Evolutionary conservation across 805 yeast genomes (phyloP), one percentile per base, ranked within the genome.

Genomic region (Starmerella apicola): DNA sequence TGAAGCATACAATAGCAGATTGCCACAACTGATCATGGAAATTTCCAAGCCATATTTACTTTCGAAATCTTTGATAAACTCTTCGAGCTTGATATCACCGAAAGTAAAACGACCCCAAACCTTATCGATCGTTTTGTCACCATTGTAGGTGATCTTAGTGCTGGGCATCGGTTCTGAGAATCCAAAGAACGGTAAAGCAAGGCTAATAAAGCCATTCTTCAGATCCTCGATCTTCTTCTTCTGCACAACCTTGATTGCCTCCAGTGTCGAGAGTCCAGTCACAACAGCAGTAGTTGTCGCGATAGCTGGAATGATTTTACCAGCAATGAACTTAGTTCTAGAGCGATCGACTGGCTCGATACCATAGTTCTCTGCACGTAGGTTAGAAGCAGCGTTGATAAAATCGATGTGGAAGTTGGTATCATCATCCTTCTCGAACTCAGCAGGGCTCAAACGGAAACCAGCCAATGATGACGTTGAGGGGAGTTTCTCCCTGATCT

Each of bases 271-370:
- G 54, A 91, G 68, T 35, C 99, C 99, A 5, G 98, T 83, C 18
- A 91, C 98, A 51, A 86, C 66, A 8, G 96, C 94, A n/a, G 99
- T 91, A 1, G 99, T 91, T 2, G 99, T 91, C 27, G 98, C 98
- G 66, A 91, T 91, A 17, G 98, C 98, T 13, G 99, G 99, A 51
- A 91, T 91, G 51, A 91, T 91, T 63, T 93, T 78, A 35, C 99
- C 99, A 5, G 99, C 99, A 59, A 91, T 88, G 55, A 88, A 84
- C 66, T 91, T 91, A 28, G 98, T 91, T 66, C 81, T 83, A 37
- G 78, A 76, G 47, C 77, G 74, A 56, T 88, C 96, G 27, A 88
- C 96, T 10, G 84, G 66, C 56, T 84, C 94, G 51, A 88, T 85
- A 30, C 75, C 71, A 57, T 88, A 88, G 63, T 85, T 88, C 63